A percentile compares a stretch with the other conserved stretches of the same genome.
These are phyloP conservation scores for Senecio squalidus DNA, from an alignment of 140 eudicot genomes.

Conservation along the genomic window DNA sequence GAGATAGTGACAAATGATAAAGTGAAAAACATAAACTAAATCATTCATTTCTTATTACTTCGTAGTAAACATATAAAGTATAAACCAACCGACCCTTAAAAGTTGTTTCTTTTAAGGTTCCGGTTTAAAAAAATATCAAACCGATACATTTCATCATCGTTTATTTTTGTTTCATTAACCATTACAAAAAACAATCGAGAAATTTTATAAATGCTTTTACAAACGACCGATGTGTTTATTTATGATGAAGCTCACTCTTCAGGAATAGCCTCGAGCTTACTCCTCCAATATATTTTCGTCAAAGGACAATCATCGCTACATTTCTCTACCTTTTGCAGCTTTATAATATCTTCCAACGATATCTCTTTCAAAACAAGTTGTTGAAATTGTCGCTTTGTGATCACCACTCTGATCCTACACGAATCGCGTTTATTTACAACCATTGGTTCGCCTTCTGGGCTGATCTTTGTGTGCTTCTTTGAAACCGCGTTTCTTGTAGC, in stretches of 20 bases:
- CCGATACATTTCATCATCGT: too few relatives aligned
- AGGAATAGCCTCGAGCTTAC: background rate
- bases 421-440: background rate
- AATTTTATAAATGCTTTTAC: too few relatives aligned
- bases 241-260: background rate
- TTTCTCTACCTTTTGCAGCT: background rate
- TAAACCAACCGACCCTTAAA: too few relatives aligned
- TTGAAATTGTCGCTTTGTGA: conserved; percentile 7
- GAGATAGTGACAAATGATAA: too few relatives aligned
- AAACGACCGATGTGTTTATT: too few relatives aligned
- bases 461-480: background rate
- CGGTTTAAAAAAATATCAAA: too few relatives aligned
- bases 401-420: conserved; percentile 1
- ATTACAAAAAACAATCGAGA: too few relatives aligned
- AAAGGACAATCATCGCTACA: background rate
- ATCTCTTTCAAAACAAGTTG: background rate
- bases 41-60: too few relatives aligned
- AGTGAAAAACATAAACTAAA: too few relatives aligned
- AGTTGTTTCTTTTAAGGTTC: too few relatives aligned
- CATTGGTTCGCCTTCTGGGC: background rate
- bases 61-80: too few relatives aligned
- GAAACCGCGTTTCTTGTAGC: background rate
- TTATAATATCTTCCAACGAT: background rate
- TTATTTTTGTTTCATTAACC: too few relatives aligned
- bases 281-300: background rate